Evolutionary conservation across 169 alveolate genomes (phyloP), one percentile per base, ranked within the genome.

Genomic region (Eimeria nieschulzi): DNA sequence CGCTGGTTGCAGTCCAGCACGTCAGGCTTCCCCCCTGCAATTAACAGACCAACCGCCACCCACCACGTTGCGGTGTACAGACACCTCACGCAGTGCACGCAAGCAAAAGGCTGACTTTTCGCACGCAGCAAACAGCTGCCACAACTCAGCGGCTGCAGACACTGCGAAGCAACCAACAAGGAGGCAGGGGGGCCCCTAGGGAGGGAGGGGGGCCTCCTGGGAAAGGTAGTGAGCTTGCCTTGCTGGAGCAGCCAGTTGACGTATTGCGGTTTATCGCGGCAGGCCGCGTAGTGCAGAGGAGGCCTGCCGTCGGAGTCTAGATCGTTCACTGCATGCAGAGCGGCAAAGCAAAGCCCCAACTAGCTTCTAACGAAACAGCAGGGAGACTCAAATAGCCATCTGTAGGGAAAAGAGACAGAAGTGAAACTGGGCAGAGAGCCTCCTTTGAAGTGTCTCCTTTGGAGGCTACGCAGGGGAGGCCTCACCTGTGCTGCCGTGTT

Each of bases 241-340:
- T 51, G 91, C 23, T 75, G 59, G 63, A 95, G 87, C 19, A 95
- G 92, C 96, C 96, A 95, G 64, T 56, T 68, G 25, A 94, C 92
- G 78, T 91, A 95, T 21, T 87, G 90, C 9, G 92, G 83, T 25
- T 94, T 92, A 9, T 73, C 61, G 17, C 96, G 79, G 90, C 94
- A 95, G 1, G 94, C 93, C 19, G 96, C 96, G 80, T 95, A 95
- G 85, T 95, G 96, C 82, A 95, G 94, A 8, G 96, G 96, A 9
- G 96, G 92, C 56, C 94, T 78, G 6, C 39, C 54, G 79, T 92
- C 94, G 51, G 92, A 83, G 82, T 95, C 96, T 39, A 61, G 25
- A 87, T 90, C 95, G 63, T 93, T 95, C 61, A 95, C 94, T 92
- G 91, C 78, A 83, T 19, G 63, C 61, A 39, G 63, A 1, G 46